These are phyloP conservation scores for Leonotis leonurus DNA, from an alignment of 257 asterid species.

Conservation along the genomic window DNA sequence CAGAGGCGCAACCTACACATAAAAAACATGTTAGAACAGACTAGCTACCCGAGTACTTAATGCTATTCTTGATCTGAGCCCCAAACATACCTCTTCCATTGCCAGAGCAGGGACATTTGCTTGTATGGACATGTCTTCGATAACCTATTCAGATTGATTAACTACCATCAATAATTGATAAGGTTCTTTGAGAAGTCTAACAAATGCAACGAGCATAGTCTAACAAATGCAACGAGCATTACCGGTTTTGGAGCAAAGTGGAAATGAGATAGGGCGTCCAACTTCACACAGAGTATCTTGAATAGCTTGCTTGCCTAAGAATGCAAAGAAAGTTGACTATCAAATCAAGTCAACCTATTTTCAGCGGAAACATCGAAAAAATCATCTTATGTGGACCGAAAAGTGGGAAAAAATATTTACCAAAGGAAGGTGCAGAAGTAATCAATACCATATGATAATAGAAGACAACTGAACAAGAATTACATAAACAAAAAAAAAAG, in stretches of 20 bases:
- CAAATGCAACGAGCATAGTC: too few relatives aligned
- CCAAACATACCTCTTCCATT: slow-evolving; percentile 82
- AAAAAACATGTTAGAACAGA: slow-evolving; percentile 3
- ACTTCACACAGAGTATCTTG: slow-evolving; percentile 79
- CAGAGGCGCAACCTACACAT: slow-evolving; percentile 75
- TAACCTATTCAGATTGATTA: slow-evolving; percentile 42
- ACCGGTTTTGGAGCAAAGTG: slow-evolving; percentile 97
- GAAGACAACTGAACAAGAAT: not conserved
- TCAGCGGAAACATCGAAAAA: not conserved
- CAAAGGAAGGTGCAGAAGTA: not conserved
- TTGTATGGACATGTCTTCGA: slow-evolving; percentile 92
- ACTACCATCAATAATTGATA: slow-evolving; percentile 5
- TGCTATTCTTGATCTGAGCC: not conserved
- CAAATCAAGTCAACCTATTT: not conserved
- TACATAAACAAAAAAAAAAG: too few relatives aligned
- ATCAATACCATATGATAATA: not conserved
- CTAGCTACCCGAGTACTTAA: not conserved
- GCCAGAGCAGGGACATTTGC: slow-evolving; percentile 93
- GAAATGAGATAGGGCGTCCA: slow-evolving; percentile 98
- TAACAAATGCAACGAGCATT: slow-evolving; percentile 19
- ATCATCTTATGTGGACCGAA: not conserved
- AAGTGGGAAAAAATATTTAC: not conserved
- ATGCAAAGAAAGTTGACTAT: slow-evolving; percentile 2
- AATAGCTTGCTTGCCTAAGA: slow-evolving; percentile 65
- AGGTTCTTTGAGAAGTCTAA: slow-evolving; percentile 7